phyloP scores from a whole-genome alignment of 768 basidiomycete species.

The Gelatoporia subvermispora region DNA sequence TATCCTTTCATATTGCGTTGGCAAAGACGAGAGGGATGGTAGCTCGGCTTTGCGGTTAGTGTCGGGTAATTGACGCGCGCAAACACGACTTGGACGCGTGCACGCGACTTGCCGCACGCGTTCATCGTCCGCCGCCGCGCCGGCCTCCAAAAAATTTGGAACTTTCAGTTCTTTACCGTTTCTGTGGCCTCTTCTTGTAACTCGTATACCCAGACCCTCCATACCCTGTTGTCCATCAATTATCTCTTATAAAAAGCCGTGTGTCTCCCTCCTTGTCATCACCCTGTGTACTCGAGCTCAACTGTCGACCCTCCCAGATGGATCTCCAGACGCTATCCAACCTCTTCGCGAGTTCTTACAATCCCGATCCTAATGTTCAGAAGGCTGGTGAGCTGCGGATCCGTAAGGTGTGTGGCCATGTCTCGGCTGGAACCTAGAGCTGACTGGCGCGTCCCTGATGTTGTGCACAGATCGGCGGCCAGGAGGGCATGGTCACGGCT shows the following conservation, averaged over 20 bases:
- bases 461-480: slow-evolving; percentile 55
- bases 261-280: not conserved
- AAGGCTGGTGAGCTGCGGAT: slow-evolving; percentile 85
- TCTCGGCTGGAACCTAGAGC: not conserved
- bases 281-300: not conserved
- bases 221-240: slow-evolving; percentile 7
- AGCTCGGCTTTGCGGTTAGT: not conserved
- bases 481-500: slow-evolving; percentile 81
- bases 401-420: slow-evolving; percentile 55
- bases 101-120: slow-evolving; percentile 19
- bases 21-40: no score
- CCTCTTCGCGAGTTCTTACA: slow-evolving; percentile 78
- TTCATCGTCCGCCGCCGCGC: not conserved
- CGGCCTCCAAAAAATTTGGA: slow-evolving; percentile 15
- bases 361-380: slow-evolving; percentile 80
- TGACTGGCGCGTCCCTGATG: slow-evolving; percentile 6
- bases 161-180: not conserved
- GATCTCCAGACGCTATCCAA: slow-evolving; percentile 72
- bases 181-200: slow-evolving; percentile 8
- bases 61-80: not conserved
- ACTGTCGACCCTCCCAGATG: slow-evolving; percentile 34
- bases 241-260: not conserved
- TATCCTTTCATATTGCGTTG: not conserved
- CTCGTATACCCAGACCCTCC: slow-evolving; percentile 11
- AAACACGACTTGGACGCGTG: not conserved